Evolutionary conservation across 768 basidiomycete species (phyloP), one percentile per base, ranked within the genome.

Genomic region (Phaffia tasmanica): DNA sequence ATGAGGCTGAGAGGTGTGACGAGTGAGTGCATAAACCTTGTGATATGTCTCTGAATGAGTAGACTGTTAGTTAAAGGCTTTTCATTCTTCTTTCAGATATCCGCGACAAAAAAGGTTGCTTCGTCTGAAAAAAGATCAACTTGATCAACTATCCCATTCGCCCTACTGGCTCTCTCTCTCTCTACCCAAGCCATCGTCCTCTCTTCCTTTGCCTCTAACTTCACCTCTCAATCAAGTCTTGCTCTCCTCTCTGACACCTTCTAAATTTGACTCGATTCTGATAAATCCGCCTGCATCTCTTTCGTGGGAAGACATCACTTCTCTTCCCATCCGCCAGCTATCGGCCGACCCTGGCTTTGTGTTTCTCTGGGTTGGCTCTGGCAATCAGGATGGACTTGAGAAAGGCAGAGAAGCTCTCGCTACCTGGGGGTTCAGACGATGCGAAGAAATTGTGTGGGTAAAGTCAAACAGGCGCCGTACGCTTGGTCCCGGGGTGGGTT

Each of bases 361-460:
- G 16, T 92, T 94, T 75, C 79, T 99, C 64, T 98, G 94, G 94
- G 91, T 95, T 1, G 95, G 95, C 6, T 85, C 84, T 69, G 91
- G 91, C 2, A 87, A 87, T 7, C 85, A 86, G 3, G 89, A 89
- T 58, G 95, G 92, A 0, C 80, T 99, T 32, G 95, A 99, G 75
- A 81, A 86, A 46, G 95, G 95, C 0, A 79, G 93, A 46, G 94
- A 97, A 75, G 79, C 93, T 30, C 81, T 99, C 49, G 87, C 86
- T 19, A 63, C 60, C n/a, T 99, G 94, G 93, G 95, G 94, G 3
- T 77, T 76, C 61, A 63, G 91, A 53, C 78, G 95, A 60, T 95
- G 91, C 72, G 95, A 99, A 73, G 95, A 99, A 74, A 88, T 99
- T n/a, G 89, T 95, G 5, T 98, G 92, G 93, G 86, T 95, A 64